Conservation (phyloP, 352 stramenopile genomes). For the Pilasporangium apinafurcum region DNA sequence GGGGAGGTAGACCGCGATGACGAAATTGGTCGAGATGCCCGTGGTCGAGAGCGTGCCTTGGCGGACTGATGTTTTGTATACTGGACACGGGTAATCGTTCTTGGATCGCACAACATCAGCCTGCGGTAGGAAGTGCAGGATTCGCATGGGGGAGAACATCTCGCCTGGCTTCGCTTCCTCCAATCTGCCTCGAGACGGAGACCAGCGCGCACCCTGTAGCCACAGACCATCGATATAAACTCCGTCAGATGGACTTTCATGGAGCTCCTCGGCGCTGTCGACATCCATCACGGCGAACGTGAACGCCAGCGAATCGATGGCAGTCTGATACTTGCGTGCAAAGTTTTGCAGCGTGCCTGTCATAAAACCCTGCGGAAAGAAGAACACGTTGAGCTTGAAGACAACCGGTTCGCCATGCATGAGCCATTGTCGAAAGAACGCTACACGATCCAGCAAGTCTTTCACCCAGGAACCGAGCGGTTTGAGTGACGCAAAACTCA, state of each 20-base stretch:
- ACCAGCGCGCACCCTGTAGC: slow-evolving; percentile 87
- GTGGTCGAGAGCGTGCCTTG: slow-evolving; percentile 90
- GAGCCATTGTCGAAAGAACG: slow-evolving; percentile 92
- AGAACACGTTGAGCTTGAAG: slow-evolving; percentile 92
- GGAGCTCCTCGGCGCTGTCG: slow-evolving; percentile 44
- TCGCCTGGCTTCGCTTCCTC: slow-evolving; percentile 85
- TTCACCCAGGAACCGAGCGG: slow-evolving; percentile 89
- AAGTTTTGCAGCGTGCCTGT: slow-evolving; percentile 94
- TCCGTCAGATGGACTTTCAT: slow-evolving; percentile 76
- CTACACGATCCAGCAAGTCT: slow-evolving; percentile 83
- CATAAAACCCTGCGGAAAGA: slow-evolving; percentile 96
- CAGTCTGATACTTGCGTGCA: slow-evolving; percentile 91
- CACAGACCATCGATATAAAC: slow-evolving; percentile 90
- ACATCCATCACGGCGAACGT: slow-evolving; percentile 83
- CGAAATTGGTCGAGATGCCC: slow-evolving; percentile 93
- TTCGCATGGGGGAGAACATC: slow-evolving; percentile 89
- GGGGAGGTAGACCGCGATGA: slow-evolving; percentile 89
- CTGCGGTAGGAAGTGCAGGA: slow-evolving; percentile 89
- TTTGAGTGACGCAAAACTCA: slow-evolving; percentile 93
- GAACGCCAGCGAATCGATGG: slow-evolving; percentile 93
- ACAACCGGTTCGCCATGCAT: slow-evolving; percentile 84
- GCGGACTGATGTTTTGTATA: slow-evolving; percentile 93
- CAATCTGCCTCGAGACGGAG: slow-evolving; percentile 50
- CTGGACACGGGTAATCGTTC: slow-evolving; percentile 84
- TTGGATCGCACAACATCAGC: slow-evolving; percentile 60